These are phyloP conservation scores for Phytophthora palmivora DNA, from an alignment of 352 stramenopile genomes.

Conservation along the genomic window DNA sequence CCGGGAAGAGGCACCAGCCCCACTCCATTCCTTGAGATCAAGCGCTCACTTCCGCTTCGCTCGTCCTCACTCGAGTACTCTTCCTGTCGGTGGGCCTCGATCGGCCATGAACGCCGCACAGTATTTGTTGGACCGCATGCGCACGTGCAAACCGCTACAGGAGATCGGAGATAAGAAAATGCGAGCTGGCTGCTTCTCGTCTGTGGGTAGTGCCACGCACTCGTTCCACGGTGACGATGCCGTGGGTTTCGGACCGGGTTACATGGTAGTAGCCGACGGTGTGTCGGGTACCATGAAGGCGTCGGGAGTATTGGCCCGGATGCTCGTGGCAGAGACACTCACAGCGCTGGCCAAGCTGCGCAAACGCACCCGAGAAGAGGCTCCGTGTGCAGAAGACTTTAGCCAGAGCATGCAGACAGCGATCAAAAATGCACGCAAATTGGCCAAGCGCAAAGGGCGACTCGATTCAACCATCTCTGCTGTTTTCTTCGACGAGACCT, in stretches of 20 bases:
- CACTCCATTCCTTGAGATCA: conserved; percentile 17
- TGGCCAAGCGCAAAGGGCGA: conserved; percentile 78
- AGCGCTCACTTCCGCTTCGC: conserved; percentile 26
- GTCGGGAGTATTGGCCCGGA: conserved; percentile 76
- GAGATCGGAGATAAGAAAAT: conserved; percentile 43
- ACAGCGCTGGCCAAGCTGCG: conserved; percentile 70
- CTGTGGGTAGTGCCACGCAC: conserved; percentile 77
- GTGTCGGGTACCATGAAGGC: conserved; percentile 89
- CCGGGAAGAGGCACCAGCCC: conserved; percentile 17
- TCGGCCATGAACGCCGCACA: conserved; percentile 66
- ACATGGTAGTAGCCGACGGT: conserved; percentile 89
- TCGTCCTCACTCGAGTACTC: conserved; percentile 2
- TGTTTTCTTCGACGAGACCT: conserved; percentile 81
- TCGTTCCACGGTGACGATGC: conserved; percentile 89
- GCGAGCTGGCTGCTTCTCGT: conserved; percentile 64
- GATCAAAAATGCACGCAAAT: conserved; percentile 76
- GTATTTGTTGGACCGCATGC: conserved; percentile 79
- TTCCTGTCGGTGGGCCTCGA: conserved; percentile 1
- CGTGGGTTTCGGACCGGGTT: conserved; percentile 82
- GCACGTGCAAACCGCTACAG: conserved; percentile 66
- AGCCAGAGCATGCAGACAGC: conserved; percentile 68
- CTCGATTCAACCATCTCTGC: conserved; percentile 87
- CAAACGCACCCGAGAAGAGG: conserved; percentile 61
- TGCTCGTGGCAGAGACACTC: conserved; percentile 84
- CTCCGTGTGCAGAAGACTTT: conserved; percentile 71